Conservation (phyloP, 495 filamentous ascomycete species). For the Neurospora sp. region DNA sequence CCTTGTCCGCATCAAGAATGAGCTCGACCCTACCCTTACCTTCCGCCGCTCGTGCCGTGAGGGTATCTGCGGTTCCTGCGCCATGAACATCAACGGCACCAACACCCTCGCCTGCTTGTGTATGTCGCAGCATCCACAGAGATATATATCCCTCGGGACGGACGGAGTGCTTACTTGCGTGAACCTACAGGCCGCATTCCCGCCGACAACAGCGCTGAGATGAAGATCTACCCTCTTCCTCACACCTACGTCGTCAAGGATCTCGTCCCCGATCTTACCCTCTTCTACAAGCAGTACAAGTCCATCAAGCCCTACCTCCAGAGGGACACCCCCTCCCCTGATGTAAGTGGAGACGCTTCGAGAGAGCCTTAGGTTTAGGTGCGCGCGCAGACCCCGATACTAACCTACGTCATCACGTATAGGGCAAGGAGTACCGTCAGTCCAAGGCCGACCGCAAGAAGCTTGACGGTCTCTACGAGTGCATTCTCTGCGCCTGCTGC, state of each 20-base stretch:
- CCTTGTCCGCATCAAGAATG: slow-evolving; percentile 97
- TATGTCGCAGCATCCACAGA: slow-evolving; percentile 43
- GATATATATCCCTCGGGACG: neutral
- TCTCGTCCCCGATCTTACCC: slow-evolving; percentile 90
- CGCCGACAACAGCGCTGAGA: slow-evolving; percentile 62
- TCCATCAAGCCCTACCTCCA: slow-evolving; percentile 98
- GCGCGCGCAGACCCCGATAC: neutral
- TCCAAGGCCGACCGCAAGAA: slow-evolving; percentile 83
- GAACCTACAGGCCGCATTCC: slow-evolving; percentile 73
- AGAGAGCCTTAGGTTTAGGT: neutral
- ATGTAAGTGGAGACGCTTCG: slow-evolving; percentile 42
- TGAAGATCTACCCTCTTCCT: slow-evolving; percentile 95
- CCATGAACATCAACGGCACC: slow-evolving; percentile 98
- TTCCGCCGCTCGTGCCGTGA: slow-evolving; percentile 93
- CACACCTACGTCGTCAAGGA: slow-evolving; percentile 99
- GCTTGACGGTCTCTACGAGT: slow-evolving; percentile 97
- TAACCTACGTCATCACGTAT: slow-evolving; percentile 12
- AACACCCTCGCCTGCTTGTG: slow-evolving; percentile 97
- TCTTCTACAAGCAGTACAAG: slow-evolving; percentile 99
- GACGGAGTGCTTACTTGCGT: neutral
- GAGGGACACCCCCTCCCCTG: slow-evolving; percentile 62
- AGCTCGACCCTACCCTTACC: slow-evolving; percentile 90
- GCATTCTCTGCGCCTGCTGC: slow-evolving; percentile 99
- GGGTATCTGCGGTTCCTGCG: slow-evolving; percentile 96
- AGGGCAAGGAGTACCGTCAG: slow-evolving; percentile 87